Evolutionary conservation across 2,329 filamentous ascomycete species (phyloP).

Genomic region (Zarea fungicola): DNA sequence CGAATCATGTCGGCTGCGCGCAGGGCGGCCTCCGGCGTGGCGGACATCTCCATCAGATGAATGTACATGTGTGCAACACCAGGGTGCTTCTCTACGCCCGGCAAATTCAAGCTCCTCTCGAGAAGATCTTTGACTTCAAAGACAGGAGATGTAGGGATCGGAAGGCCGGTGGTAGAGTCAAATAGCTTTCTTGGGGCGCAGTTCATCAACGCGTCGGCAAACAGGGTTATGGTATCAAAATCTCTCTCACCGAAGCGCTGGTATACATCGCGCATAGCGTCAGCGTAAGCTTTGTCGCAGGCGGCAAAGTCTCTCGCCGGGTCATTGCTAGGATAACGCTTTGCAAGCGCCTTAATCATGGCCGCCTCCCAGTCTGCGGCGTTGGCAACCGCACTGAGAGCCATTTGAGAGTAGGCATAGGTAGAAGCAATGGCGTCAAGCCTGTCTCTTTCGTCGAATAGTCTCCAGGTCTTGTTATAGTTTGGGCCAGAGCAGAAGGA

Average conservation of each 20-base stretch:
- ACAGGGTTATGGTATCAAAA: constrained; percentile 30
- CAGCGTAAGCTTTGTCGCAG: too few relatives aligned
- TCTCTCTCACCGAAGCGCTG: constrained; percentile 52
- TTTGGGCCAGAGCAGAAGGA: constrained; percentile 63
- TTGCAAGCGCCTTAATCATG: too few relatives aligned
- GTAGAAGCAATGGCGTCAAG: too few relatives aligned
- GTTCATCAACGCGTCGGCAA: constrained; percentile 37
- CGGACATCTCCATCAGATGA: constrained; percentile 67
- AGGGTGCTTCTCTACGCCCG: constrained; percentile 50
- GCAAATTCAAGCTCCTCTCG: constrained; percentile 40
- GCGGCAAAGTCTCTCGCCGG: too few relatives aligned
- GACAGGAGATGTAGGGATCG: constrained; percentile 7
- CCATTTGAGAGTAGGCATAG: too few relatives aligned
- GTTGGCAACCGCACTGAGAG: too few relatives aligned
- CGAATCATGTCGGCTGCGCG: constrained; percentile 56
- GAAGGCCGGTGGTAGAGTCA: constrained; percentile 30
- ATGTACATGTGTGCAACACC: constrained; percentile 66
- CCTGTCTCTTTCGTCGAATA: too few relatives aligned
- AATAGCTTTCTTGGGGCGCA: constrained; percentile 38
- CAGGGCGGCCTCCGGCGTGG: constrained; percentile 55
- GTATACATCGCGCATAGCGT: constrained; percentile 76
- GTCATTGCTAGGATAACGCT: too few relatives aligned
- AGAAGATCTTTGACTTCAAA: constrained; percentile 15
- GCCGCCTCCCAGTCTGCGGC: too few relatives aligned
- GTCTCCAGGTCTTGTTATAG: too few relatives aligned